Base-by-base conservation (phyloP, 2,329 filamentous ascomycete species). In the Beauveria sp. region DNA sequence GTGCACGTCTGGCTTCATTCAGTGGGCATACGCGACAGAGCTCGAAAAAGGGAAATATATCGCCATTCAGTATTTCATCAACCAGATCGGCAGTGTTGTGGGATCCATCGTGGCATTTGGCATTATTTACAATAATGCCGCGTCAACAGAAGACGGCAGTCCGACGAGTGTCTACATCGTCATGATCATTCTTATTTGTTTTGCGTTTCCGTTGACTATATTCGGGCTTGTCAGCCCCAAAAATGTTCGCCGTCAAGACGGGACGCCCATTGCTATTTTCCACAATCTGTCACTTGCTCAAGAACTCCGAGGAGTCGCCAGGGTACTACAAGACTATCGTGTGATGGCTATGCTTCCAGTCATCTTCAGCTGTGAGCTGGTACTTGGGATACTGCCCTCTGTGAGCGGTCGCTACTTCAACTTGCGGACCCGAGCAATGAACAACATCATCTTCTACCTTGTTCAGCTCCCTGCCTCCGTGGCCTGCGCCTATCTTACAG, bases 171-270 rank as follows among this genome's bases (percentile, higher is more conserved):
- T 65, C 14, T 65, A 65, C 52, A 59, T 63, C n/a, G 56, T 63
- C 37, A 65, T 65, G 54, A 59, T 65, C 28, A 50, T 63, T 16
- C 57, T 65, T 51, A 61, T 62, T 41, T 61, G 51, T 28, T 43
- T 62, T 24, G 63, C 64, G 7, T 62, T 64, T 30, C 22, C 64
- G 3, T 16, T 64, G 52, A 57, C 64, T n/a, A 41, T 65, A 3
- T 30, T 64, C 46, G 65, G 66, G 24, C 58, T 69, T 18, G 62
- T 66, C 54, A 62, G 53, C 46, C 68, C 67, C 43, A 64, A 63
- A 44, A 66, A 64, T 37, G 64, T 69, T 41, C 64, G 66, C 62
- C 52, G 64, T 9, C 12, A 44, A 16, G 64, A 65, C 41, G 63
- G 63, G 8, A 60, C 60, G 26, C 52, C 57, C 28, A 56, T 65